phyloP scores from a whole-genome alignment of 2,329 filamentous ascomycete genomes.

The Microdochium bolleyi region DNA sequence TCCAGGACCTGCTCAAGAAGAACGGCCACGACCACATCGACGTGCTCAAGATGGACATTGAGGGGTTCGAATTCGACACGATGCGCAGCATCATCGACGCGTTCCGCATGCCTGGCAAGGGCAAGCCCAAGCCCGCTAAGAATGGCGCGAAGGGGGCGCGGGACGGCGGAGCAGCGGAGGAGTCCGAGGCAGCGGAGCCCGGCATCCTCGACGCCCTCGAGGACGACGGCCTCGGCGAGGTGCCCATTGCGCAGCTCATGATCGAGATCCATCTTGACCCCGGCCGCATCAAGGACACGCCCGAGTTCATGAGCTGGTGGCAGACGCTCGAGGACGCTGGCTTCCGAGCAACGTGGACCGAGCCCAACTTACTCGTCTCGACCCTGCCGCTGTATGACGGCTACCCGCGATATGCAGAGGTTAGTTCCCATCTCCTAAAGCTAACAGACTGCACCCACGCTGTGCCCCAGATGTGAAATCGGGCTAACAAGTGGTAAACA shows the following conservation, averaged over 20 bases:
- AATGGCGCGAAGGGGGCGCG: background rate
- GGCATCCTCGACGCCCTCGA: background rate
- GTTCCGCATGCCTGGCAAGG: constrained; percentile 3
- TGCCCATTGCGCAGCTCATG: constrained; percentile 11
- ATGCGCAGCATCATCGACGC: constrained; percentile 14
- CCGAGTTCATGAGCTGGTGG: background rate
- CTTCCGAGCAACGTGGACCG: background rate
- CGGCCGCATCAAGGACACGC: background rate
- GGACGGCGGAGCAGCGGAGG: too few relatives aligned
- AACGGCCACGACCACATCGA: constrained; percentile 27
- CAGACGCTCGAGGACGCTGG: background rate
- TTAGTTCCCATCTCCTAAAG: background rate
- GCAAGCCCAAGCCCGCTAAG: background rate
- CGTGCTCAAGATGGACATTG: constrained; percentile 31
- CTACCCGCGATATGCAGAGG: background rate
- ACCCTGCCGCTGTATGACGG: background rate
- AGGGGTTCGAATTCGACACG: constrained; percentile 24
- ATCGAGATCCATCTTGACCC: constrained; percentile 8
- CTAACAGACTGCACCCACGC: background rate
- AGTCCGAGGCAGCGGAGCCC: background rate
- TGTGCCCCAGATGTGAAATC: background rate
- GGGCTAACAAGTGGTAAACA: background rate
- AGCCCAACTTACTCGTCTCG: background rate
- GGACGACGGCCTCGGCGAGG: constrained; percentile 2
- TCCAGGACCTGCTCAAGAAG: constrained; percentile 25